These are phyloP conservation scores for Neurospora terricola DNA, from an alignment of 495 filamentous ascomycete genomes.

Conservation along the genomic window DNA sequence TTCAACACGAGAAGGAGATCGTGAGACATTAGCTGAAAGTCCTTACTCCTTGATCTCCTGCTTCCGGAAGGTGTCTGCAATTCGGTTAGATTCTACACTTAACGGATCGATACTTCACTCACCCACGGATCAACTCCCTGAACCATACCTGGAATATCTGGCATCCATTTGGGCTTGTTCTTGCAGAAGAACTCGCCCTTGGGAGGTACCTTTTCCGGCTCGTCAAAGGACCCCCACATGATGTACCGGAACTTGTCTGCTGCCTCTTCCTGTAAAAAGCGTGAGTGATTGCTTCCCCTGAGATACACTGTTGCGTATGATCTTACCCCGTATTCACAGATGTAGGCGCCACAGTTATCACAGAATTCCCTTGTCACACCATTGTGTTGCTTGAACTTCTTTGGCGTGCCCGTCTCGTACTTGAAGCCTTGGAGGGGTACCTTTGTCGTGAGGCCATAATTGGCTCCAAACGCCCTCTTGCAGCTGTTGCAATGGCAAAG, in stretches of 20 bases:
- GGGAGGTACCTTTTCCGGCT: conserved; percentile 48
- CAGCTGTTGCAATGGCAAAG: conserved; percentile 59
- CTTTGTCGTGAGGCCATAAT: conserved; percentile 56
- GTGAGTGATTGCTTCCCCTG: not conserved
- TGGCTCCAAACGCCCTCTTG: conserved; percentile 52
- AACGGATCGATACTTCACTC: not conserved
- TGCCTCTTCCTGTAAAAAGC: conserved; percentile 32
- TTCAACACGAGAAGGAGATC: conserved; percentile 15
- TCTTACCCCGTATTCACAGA: conserved; percentile 53
- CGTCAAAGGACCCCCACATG: conserved; percentile 54
- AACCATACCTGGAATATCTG: conserved; percentile 44
- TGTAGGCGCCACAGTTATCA: conserved; percentile 47
- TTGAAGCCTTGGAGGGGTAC: conserved; percentile 20
- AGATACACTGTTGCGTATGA: no score
- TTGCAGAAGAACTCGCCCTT: conserved; percentile 65
- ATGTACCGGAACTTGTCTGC: conserved; percentile 53
- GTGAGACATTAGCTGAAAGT: not conserved
- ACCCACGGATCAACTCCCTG: not conserved
- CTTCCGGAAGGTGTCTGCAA: conserved; percentile 49
- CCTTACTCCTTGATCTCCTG: conserved; percentile 44
- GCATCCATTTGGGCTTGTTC: conserved; percentile 51
- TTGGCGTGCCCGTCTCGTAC: conserved; percentile 13
- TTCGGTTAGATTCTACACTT: conserved; percentile 3
- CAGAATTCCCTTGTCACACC: conserved; percentile 49
- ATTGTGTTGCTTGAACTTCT: conserved; percentile 18